Evolutionary conservation across 1,139 yeast genomes (phyloP).

Genomic region (Zygoascus meyerae): DNA sequence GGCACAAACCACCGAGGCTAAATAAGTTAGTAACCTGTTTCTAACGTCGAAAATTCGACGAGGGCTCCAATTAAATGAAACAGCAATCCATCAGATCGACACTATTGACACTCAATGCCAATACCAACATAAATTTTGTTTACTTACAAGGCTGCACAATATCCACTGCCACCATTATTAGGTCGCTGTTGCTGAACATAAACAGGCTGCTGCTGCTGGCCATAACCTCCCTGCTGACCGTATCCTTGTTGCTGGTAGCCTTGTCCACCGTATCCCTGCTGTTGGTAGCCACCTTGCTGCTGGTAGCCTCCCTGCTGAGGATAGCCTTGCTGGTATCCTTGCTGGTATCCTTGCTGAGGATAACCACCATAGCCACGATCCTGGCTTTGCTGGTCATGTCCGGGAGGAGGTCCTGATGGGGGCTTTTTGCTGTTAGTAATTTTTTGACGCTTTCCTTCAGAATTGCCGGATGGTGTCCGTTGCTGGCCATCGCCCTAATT

Average conservation of each 20-base stretch:
- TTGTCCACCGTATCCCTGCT: slow-evolving; percentile 19
- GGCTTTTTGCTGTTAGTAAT: background rate
- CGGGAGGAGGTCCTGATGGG: slow-evolving; percentile 13
- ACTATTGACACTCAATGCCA: too few relatives aligned
- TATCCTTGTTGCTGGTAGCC: slow-evolving; percentile 15
- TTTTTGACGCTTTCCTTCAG: background rate
- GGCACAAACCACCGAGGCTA: slow-evolving; percentile 22
- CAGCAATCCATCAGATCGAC: background rate
- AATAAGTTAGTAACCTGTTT: slow-evolving; percentile 1
- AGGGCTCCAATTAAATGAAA: too few relatives aligned
- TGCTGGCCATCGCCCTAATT: background rate
- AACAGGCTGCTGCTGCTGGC: slow-evolving; percentile 32
- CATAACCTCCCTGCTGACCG: slow-evolving; percentile 24
- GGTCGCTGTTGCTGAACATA: slow-evolving; percentile 28
- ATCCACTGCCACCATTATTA: slow-evolving; percentile 23
- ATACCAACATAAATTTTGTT: too few relatives aligned
- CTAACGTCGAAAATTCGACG: background rate
- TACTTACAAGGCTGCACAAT: slow-evolving; percentile 24
- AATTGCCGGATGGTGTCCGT: background rate
- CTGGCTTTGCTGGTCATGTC: slow-evolving; percentile 15
- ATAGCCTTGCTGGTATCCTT: slow-evolving; percentile 17
- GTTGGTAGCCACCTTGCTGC: slow-evolving; percentile 19
- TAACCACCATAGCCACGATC: slow-evolving; percentile 20
- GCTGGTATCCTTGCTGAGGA: slow-evolving; percentile 13
- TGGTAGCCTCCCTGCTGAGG: slow-evolving; percentile 17